Conservation (phyloP, 192 early-diverging fungal species). For the Podila epicladia region DNA sequence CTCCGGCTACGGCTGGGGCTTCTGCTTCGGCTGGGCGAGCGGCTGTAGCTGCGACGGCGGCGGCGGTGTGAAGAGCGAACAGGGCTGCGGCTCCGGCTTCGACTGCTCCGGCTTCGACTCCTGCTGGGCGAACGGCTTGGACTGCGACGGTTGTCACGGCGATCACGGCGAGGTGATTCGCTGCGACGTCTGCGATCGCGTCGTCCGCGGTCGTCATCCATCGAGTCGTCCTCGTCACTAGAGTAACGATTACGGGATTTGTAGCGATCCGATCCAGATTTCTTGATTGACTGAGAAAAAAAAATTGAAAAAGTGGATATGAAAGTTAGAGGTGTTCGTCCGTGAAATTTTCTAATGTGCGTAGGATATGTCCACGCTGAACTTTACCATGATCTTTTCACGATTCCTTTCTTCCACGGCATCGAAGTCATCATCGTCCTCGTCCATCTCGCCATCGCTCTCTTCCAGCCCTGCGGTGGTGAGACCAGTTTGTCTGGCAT, state of each 20-base stretch:
- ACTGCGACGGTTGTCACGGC: constrained; percentile 26
- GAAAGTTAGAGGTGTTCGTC: background rate
- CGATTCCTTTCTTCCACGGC: constrained; percentile 45
- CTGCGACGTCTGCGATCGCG: constrained; percentile 30
- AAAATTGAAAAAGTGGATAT: background rate
- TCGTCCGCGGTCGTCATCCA: constrained; percentile 62
- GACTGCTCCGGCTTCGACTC: constrained; percentile 35
- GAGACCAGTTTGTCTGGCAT: constrained; percentile 49
- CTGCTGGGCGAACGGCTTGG: constrained; percentile 39
- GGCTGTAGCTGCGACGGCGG: constrained; percentile 43
- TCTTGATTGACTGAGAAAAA: constrained; percentile 41
- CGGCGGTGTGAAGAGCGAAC: constrained; percentile 27
- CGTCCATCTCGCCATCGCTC: constrained; percentile 50
- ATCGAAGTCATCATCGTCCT: constrained; percentile 58
- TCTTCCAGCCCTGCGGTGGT: constrained; percentile 39
- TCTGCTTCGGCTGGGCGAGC: constrained; percentile 22
- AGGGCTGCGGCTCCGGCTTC: constrained; percentile 19
- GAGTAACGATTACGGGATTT: constrained; percentile 41
- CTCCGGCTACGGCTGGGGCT: constrained; percentile 31
- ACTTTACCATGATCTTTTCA: constrained; percentile 51
- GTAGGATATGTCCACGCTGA: background rate
- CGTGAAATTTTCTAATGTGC: background rate
- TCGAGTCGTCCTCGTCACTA: constrained; percentile 61
- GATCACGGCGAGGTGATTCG: constrained; percentile 7
- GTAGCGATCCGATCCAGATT: constrained; percentile 43